Conservation (phyloP, 352 stramenopile genomes). For the Saprolegnia parasitica region DNA sequence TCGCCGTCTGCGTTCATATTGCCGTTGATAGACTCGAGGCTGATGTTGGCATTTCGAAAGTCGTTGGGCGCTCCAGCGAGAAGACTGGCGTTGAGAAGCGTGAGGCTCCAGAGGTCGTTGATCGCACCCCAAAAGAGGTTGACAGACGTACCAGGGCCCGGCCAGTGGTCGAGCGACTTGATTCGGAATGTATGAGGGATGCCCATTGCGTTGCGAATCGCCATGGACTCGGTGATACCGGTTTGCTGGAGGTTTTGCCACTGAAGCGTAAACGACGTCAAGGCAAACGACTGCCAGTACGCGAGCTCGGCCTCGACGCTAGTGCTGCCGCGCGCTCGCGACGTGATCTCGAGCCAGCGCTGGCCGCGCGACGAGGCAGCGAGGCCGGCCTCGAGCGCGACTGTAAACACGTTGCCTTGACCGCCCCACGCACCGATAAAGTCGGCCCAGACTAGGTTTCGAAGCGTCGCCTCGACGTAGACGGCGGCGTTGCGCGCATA, state of each 20-base stretch:
- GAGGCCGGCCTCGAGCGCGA: background rate
- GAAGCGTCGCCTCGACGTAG: constrained; percentile 19
- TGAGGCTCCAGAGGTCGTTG: too few relatives aligned
- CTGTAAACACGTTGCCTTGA: background rate
- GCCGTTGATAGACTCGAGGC: too few relatives aligned
- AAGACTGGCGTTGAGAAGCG: too few relatives aligned
- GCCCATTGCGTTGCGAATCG: too few relatives aligned
- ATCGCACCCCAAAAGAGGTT: too few relatives aligned
- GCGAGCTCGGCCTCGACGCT: background rate
- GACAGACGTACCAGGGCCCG: too few relatives aligned
- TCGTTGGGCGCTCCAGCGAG: too few relatives aligned
- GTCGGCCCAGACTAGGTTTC: constrained; percentile 14
- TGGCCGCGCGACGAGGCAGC: background rate
- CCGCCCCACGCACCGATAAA: background rate
- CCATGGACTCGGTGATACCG: background rate
- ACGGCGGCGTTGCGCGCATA: constrained; percentile 6
- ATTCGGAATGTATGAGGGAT: too few relatives aligned
- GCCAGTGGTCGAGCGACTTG: too few relatives aligned
- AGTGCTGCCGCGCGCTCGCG: background rate
- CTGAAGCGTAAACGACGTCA: constrained; percentile 4
- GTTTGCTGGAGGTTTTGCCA: constrained; percentile 17
- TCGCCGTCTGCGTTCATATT: too few relatives aligned
- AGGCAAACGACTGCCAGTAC: constrained; percentile 4
- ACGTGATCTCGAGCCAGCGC: background rate
- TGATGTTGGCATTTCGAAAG: too few relatives aligned